These are phyloP conservation scores for Trifolium subterraneum DNA, from an alignment of 306 rosid genomes.

Conservation along the genomic window DNA sequence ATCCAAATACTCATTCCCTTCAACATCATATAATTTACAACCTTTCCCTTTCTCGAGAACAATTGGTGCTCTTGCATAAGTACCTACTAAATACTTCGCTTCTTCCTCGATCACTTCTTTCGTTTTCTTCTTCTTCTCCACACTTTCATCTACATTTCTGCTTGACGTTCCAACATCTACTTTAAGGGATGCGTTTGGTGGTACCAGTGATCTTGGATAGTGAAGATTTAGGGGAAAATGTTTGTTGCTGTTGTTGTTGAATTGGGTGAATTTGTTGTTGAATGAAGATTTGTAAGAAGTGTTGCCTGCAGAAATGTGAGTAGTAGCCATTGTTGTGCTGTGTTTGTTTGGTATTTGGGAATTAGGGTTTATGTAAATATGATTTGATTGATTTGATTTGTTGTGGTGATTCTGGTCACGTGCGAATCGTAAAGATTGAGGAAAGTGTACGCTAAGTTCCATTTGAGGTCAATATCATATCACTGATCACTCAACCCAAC, in stretches of 20 bases:
- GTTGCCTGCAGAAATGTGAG: not conserved
- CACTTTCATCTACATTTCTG: not conserved
- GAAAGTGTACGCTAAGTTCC: too few relatives aligned
- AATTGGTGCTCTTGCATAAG: constrained; percentile 80
- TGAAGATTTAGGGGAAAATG: not conserved
- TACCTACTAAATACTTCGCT: constrained; percentile 67
- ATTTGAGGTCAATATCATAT: too few relatives aligned
- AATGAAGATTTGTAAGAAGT: not conserved
- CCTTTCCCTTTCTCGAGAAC: constrained; percentile 79
- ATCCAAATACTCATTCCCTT: constrained; percentile 84
- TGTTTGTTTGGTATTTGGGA: not conserved
- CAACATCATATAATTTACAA: constrained; percentile 73
- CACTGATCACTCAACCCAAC: too few relatives aligned
- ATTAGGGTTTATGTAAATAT: constrained; percentile 12
- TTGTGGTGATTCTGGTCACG: too few relatives aligned
- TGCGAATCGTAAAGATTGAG: not conserved
- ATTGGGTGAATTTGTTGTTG: not conserved
- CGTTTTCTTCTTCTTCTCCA: constrained; percentile 43
- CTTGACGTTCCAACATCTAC: not conserved
- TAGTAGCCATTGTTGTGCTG: not conserved
- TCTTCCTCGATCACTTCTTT: constrained; percentile 72
- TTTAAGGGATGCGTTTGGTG: not conserved
- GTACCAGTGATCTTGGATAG: not conserved
- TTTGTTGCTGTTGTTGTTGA: not conserved
- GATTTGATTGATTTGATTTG: not conserved